These are phyloP conservation scores for Mycena alexandri DNA, from an alignment of 768 basidiomycete species.

Conservation along the genomic window DNA sequence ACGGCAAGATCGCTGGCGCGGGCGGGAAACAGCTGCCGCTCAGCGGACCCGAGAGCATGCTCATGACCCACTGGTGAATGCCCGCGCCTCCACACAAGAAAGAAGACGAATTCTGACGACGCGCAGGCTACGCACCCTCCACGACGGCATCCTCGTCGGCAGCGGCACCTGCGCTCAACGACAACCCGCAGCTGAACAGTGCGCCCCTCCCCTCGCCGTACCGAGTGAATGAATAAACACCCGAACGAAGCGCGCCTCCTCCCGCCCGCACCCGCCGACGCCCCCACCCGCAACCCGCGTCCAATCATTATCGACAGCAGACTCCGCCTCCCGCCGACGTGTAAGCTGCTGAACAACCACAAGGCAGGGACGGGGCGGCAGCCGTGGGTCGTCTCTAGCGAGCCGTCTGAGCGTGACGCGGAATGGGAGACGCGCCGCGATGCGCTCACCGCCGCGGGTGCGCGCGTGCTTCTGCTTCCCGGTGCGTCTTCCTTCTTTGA, in stretches of 20 bases:
- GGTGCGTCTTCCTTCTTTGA: background rate
- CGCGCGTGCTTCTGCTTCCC: conserved; percentile 67
- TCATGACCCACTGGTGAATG: conserved; percentile 91
- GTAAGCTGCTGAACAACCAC: conserved; percentile 80
- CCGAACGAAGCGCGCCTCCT: conserved; percentile 65
- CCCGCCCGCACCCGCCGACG: conserved; percentile 43
- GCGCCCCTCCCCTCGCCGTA: conserved; percentile 38
- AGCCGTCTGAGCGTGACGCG: conserved; percentile 20
- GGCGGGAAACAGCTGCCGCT: conserved; percentile 82
- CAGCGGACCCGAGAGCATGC: conserved; percentile 88
- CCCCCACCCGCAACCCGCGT: conserved; percentile 67
- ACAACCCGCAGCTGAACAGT: conserved; percentile 97
- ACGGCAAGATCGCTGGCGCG: conserved; percentile 88
- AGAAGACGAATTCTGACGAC: conserved; percentile 13
- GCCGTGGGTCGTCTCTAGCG: conserved; percentile 74
- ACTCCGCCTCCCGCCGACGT: conserved; percentile 74
- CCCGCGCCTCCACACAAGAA: background rate
- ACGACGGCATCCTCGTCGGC: conserved; percentile 93
- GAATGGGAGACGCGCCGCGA: conserved; percentile 51
- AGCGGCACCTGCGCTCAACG: conserved; percentile 90
- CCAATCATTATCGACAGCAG: conserved; percentile 88
- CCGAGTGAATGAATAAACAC: background rate
- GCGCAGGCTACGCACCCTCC: conserved; percentile 88
- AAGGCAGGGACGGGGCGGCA: conserved; percentile 68
- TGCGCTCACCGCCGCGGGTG: conserved; percentile 75